Evolutionary conservation across 2,329 filamentous ascomycete genomes (phyloP).

Genomic region (Catunica adiposa): DNA sequence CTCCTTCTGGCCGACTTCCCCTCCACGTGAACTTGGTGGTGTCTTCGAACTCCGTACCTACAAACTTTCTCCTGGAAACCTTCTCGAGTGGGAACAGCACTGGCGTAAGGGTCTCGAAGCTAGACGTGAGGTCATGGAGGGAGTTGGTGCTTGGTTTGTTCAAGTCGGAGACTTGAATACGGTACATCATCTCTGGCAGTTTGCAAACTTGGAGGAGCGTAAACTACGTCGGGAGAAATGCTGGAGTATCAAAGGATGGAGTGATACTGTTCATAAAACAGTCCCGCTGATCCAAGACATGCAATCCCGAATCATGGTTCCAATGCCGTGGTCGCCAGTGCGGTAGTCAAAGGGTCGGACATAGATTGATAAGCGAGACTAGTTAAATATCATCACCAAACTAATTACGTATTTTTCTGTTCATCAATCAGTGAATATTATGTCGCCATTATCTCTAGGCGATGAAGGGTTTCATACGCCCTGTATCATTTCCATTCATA

Average conservation of each 20-base stretch:
- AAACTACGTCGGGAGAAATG: conserved; percentile 83
- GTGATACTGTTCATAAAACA: conserved; percentile 94
- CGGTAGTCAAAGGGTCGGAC: conserved; percentile 32
- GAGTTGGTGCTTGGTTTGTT: conserved; percentile 95
- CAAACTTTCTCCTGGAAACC: conserved; percentile 84
- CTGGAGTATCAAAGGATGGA: conserved; percentile 91
- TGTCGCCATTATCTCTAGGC: not conserved
- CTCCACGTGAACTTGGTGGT: conserved; percentile 76
- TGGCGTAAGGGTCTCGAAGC: conserved; percentile 88
- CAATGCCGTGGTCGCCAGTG: conserved; percentile 93
- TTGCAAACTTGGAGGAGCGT: conserved; percentile 88
- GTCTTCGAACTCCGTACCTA: conserved; percentile 94
- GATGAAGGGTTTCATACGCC: not conserved
- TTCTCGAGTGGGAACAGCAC: conserved; percentile 97
- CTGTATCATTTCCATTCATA: no score
- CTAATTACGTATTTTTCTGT: no score
- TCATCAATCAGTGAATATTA: no score
- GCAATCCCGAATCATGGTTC: conserved; percentile 84
- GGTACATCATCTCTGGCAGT: conserved; percentile 97
- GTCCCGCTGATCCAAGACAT: conserved; percentile 92
- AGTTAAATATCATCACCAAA: no score
- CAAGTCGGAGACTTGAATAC: conserved; percentile 96
- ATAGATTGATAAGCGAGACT: no score
- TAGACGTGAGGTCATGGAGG: conserved; percentile 92
- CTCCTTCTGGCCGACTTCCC: conserved; percentile 95